Evolutionary conservation across 768 basidiomycete genomes (phyloP).

Genomic region (Rhizopogon vulgaris): DNA sequence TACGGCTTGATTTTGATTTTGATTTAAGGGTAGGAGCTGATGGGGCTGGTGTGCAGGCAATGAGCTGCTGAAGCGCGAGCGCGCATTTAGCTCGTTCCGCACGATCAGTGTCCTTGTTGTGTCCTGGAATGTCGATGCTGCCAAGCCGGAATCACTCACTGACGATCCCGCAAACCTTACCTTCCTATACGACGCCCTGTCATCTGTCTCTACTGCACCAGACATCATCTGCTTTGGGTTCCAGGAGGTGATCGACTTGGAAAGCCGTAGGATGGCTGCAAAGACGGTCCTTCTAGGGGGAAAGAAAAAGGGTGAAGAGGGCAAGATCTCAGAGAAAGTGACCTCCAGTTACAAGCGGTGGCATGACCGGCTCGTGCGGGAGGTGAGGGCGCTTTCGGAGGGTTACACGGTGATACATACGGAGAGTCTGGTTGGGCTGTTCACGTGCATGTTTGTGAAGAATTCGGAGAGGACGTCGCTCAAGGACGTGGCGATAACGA

Average conservation of each 20-base stretch:
- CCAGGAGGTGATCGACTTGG: conserved; percentile 96
- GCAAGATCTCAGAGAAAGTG: conserved; percentile 66
- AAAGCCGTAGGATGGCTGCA: conserved; percentile 85
- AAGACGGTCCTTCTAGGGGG: conserved; percentile 81
- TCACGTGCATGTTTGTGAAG: conserved; percentile 72
- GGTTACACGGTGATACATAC: conserved; percentile 80
- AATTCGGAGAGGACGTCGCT: conserved; percentile 52
- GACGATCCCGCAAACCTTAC: conserved; percentile 65
- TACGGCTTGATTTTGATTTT: background rate
- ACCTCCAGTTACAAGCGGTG: conserved; percentile 83
- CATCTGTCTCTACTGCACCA: conserved; percentile 57
- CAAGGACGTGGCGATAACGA: conserved; percentile 67
- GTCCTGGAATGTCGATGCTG: conserved; percentile 92
- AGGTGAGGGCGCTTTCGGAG: conserved; percentile 72
- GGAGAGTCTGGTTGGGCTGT: conserved; percentile 87
- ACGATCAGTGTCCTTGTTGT: conserved; percentile 72
- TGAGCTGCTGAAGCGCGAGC: conserved; percentile 69
- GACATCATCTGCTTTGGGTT: conserved; percentile 93
- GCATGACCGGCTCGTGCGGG: conserved; percentile 72
- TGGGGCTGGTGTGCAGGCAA: conserved; percentile 43
- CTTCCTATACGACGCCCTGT: conserved; percentile 76
- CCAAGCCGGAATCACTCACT: conserved; percentile 68
- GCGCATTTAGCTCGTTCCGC: conserved; percentile 73
- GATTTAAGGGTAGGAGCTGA: background rate
- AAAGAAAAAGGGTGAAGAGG: conserved; percentile 54